Percentiles rank a stretch among this genome's conserved stretches.
These are phyloP conservation scores for Eimeria acervulina DNA, from an alignment of 169 alveolate genomes.

Conservation along the genomic window DNA sequence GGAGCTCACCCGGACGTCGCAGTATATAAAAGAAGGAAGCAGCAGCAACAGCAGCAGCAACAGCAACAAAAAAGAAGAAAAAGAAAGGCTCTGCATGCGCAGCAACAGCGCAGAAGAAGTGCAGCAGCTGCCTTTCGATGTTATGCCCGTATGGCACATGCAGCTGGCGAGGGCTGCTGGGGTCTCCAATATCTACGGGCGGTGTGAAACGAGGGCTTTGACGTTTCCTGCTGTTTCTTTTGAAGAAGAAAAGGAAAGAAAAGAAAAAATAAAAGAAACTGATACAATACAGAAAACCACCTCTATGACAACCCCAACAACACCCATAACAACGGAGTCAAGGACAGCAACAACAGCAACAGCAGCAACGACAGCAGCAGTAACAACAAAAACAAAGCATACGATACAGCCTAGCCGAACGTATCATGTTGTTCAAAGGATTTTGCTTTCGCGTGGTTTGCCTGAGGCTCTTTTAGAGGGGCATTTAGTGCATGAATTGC, in stretches of 20 bases:
- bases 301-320: no score
- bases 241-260: not conserved
- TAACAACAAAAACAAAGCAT: no score
- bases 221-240: not conserved
- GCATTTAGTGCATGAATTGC: slow-evolving; percentile 41
- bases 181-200: not conserved
- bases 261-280: no score
- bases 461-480: slow-evolving; percentile 1
- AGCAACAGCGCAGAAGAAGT: not conserved
- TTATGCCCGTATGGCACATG: slow-evolving; percentile 28
- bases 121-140: not conserved
- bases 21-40: no score
- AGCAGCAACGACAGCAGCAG: not conserved
- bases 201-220: slow-evolving; percentile 22
- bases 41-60: no score
- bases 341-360: not conserved
- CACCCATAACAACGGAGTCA: no score
- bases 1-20: no score
- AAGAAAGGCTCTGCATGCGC: no score
- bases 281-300: no score
- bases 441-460: slow-evolving; percentile 7
- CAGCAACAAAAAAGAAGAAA: no score
- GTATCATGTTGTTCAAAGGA: slow-evolving; percentile 21
- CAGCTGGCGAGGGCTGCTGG: not conserved
- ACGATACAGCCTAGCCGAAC: not conserved